phyloP scores from a whole-genome alignment of 106 monocot species.

The Chionographis japonica region DNA sequence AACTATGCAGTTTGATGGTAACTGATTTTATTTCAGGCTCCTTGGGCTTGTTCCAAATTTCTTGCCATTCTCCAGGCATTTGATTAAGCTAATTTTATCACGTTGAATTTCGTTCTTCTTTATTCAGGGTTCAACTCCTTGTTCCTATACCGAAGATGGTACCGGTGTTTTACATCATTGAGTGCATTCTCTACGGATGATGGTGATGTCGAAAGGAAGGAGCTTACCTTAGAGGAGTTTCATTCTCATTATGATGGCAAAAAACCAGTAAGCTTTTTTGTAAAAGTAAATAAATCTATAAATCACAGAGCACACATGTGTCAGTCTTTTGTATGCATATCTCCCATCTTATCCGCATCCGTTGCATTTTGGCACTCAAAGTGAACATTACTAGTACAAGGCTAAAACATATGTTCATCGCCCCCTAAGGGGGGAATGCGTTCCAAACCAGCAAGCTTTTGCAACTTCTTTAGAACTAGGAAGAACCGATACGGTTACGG shows the following conservation, averaged over 20 bases:
- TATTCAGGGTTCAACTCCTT: conserved; percentile 82
- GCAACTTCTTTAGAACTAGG: no score
- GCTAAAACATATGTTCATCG: no score
- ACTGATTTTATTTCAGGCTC: neutral
- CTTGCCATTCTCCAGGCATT: neutral
- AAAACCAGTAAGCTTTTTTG: conserved; percentile 52
- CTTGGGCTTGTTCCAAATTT: conserved; percentile 1
- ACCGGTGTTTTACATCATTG: conserved; percentile 77
- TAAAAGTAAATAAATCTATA: no score
- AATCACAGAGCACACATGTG: no score
- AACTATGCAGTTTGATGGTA: conserved; percentile 75
- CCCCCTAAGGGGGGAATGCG: no score
- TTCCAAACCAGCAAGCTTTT: no score
- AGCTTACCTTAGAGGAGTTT: conserved; percentile 53
- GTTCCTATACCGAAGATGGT: conserved; percentile 89
- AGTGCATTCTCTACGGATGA: conserved; percentile 48
- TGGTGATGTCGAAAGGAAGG: conserved; percentile 55
- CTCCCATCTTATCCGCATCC: no score
- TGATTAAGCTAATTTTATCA: neutral
- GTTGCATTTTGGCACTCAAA: no score
- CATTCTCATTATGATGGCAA: conserved; percentile 51
- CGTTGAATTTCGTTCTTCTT: conserved; percentile 4
- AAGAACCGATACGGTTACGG: no score
- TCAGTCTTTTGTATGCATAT: no score
- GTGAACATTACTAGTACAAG: no score